These are phyloP conservation scores for Verbena officinalis DNA, from an alignment of 257 asterid genomes.

Conservation along the genomic window DNA sequence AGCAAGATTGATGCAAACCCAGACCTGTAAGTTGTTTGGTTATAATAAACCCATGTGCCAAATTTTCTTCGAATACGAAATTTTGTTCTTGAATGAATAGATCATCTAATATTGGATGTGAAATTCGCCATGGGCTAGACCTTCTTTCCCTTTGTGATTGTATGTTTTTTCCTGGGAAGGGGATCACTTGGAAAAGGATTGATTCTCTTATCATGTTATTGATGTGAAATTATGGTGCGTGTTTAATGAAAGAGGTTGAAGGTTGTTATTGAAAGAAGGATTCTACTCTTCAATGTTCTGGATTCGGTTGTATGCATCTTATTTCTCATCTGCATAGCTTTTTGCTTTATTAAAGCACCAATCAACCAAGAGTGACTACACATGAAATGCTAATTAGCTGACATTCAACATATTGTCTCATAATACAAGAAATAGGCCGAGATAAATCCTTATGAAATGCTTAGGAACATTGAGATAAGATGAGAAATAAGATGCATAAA, in stretches of 20 bases:
- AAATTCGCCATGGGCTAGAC: neutral
- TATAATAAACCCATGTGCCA: slow-evolving; percentile 18
- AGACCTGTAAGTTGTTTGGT: slow-evolving; percentile 80
- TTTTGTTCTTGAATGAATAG: neutral
- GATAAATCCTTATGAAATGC: neutral
- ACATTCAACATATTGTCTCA: slow-evolving; percentile 2
- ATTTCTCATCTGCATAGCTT: slow-evolving; percentile 15
- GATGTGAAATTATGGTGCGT: neutral
- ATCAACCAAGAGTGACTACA: neutral
- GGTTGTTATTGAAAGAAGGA: neutral
- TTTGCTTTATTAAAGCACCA: neutral
- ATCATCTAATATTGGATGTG: slow-evolving; percentile 5
- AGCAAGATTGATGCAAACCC: slow-evolving; percentile 94
- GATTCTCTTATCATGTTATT: slow-evolving; percentile 11
- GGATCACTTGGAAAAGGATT: neutral
- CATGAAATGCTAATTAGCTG: neutral
- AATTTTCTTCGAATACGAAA: neutral
- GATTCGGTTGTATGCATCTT: neutral
- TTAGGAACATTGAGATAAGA: neutral
- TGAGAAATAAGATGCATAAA: no score
- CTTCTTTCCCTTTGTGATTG: neutral
- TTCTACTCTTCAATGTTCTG: neutral
- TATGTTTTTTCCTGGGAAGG: neutral
- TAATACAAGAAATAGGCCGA: slow-evolving; percentile 3
- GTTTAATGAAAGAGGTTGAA: slow-evolving; percentile 11